Base-by-base conservation (phyloP, 306 rosid genomes). In the Gastrolobium villosum region DNA sequence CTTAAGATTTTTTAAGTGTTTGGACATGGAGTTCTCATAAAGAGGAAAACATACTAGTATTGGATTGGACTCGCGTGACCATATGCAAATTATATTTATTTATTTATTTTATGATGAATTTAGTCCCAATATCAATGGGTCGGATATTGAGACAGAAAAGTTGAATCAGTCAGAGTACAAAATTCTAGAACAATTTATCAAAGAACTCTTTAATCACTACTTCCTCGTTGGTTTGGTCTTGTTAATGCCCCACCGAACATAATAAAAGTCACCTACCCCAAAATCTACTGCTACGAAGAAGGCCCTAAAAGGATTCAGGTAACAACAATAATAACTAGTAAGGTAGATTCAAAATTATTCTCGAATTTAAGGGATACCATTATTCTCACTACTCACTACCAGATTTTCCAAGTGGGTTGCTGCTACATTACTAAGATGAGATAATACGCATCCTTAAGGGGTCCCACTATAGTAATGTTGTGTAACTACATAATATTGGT, bases 321-420 rank as follows among this genome's bases (percentile, higher is more conserved):
- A 65, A 65, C 28, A 44, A 36, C 67, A 76, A 43, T 36, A 76
- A 57, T 60, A 43, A 66, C n/a, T 62, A 84, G 50, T 72, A 80
- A 3, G 77, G 74, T 84, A 76, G 83, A 81, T 66, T 66, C 74
- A 50, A 41, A 55, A 69, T 57, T 64, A 84, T 72, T 81, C 52
- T 66, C 30, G 10, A 44, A 30, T 70, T 82, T 20, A 76, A 61
- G 55, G 69, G 14, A 36, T 13, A 2, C 37, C 70, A 82, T 70
- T 44, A 60, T 65, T 75, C 20, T 69, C 69, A 52, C 36, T 5
- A 52, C 36, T 67, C 77, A 15, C 61, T 28, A 55, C 49, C 74
- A 70, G 69, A 28, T 13, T 62, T 82, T 70, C 2, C 46, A 5
- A 34, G 45, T 49, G 73, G 84, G 68, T 82, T 50, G 74, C 60